phyloP scores from a whole-genome alignment of 805 yeast genomes.

The Candida ficus region DNA sequence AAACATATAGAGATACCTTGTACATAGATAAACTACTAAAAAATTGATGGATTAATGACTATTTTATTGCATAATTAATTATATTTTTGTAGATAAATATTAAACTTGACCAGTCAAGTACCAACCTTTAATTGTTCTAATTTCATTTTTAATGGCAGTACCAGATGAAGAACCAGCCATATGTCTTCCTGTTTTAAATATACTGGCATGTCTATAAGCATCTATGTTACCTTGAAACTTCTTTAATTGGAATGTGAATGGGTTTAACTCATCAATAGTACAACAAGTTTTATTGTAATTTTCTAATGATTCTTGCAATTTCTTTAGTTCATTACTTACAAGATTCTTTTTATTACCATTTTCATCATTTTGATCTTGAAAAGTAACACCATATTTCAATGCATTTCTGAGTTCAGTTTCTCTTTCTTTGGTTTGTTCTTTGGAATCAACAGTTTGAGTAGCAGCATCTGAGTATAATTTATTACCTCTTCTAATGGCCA shows the following conservation, averaged over 20 bases:
- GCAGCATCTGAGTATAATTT: constrained; percentile 32
- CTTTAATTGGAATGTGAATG: constrained; percentile 27
- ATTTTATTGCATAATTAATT: neutral
- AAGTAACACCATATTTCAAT: constrained; percentile 11
- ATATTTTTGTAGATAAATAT: neutral
- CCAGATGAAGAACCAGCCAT: constrained; percentile 16
- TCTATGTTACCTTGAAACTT: constrained; percentile 23
- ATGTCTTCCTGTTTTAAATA: constrained; percentile 22
- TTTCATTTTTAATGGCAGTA: constrained; percentile 23
- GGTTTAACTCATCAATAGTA: constrained; percentile 19
- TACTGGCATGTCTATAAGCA: constrained; percentile 16
- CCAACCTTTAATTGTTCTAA: constrained; percentile 38
- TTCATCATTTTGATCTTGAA: constrained; percentile 11
- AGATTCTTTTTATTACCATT: constrained; percentile 3
- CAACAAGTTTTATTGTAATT: constrained; percentile 21
- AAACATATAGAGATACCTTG: constrained; percentile 2
- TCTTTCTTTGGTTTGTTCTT: neutral
- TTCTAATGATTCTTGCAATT: constrained; percentile 27
- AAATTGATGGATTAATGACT: constrained; percentile 4
- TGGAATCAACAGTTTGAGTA: constrained; percentile 20
- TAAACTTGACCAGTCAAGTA: constrained; percentile 33
- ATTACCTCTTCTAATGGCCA: constrained; percentile 38
- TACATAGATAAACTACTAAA: constrained; percentile 1
- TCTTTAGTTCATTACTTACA: constrained; percentile 25
- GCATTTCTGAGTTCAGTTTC: constrained; percentile 2